Evolutionary conservation across 2,329 filamentous ascomycete species (phyloP), one percentile per base, ranked within the genome.

Genomic region (Aspergillus unguis): DNA sequence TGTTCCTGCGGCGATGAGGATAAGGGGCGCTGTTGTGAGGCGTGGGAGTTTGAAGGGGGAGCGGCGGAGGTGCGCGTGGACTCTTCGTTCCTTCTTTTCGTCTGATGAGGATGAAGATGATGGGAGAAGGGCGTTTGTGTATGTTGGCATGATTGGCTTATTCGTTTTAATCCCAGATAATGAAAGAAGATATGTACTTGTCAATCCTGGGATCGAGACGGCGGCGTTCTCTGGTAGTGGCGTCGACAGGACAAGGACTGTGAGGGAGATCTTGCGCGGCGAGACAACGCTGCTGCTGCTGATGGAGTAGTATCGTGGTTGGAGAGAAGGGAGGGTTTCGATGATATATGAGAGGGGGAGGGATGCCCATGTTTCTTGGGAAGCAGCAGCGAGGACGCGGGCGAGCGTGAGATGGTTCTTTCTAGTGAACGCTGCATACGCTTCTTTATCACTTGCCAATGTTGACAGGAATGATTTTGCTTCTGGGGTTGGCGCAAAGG

Each of bases 251-350:
- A 96, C 90, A 32, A 96, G 86, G 43, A 90, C 92, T 7, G 92
- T 96, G 65, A 96, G 87, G 46, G 92, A 88, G 17, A 61, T 56
- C 47, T 64, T 68, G 25, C 64, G 63, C 0, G 66, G 91, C 90
- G 10, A 60, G 29, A 68, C 57, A 1, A 65, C 58, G 33, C 62
- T 66, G 44, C 63, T 66, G 2, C 92, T 96, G 2, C 92, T 95
- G 71, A 96, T 96, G 46, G 92, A 96, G 78, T 96, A 96, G 80
- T 95, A 96, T 44, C 91, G 88, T 17, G 92, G 90, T 70, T 95
- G 90, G 50, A 96, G 83, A 77, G 94, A 94, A 71, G 84, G 87
- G 50, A 96, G 71, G 54, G 88, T 87, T 76, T 96, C 92, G 59
- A 96, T 87, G 65, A 95, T 85, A 63, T 90, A 85, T 5, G 91